phyloP scores from a whole-genome alignment of 1,139 yeast genomes.

The Hemisphaericaspora subhashii region DNA sequence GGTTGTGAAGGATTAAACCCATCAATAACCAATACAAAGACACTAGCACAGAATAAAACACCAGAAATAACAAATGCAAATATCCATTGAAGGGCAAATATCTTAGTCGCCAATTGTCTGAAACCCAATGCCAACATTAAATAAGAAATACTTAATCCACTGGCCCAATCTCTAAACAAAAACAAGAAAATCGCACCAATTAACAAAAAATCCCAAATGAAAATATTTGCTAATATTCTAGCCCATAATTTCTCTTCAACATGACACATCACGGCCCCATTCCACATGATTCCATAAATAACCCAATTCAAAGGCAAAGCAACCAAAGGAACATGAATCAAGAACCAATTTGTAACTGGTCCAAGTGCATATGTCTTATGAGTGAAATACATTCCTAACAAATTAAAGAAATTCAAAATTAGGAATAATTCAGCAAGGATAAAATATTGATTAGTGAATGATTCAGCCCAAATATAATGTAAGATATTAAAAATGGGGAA shows the following conservation, averaged over 20 bases:
- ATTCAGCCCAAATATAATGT: conserved; percentile 59
- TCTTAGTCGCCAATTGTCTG: conserved; percentile 66
- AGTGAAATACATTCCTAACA: conserved; percentile 54
- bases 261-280: conserved; percentile 68
- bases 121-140: conserved; percentile 66
- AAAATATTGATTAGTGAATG: conserved; percentile 57
- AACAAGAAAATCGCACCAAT: conserved; percentile 60
- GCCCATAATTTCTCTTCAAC: conserved; percentile 55
- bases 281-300: conserved; percentile 74
- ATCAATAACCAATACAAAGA: conserved; percentile 41
- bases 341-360: conserved; percentile 48
- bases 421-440: conserved; percentile 58
- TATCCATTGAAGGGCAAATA: conserved; percentile 81
- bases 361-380: conserved; percentile 61
- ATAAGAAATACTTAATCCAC: conserved; percentile 59
- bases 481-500: conserved; percentile 61
- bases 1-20: conserved; percentile 14
- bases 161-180: conserved; percentile 68
- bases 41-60: conserved; percentile 47
- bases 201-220: conserved; percentile 75
- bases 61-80: conserved; percentile 71
- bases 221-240: conserved; percentile 68
- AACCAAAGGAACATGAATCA: conserved; percentile 62
- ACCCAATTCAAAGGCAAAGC: conserved; percentile 79
- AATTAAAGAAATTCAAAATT: conserved; percentile 55